phyloP scores from a whole-genome alignment of 1,139 yeast species.

The Suhomyces kunorum region DNA sequence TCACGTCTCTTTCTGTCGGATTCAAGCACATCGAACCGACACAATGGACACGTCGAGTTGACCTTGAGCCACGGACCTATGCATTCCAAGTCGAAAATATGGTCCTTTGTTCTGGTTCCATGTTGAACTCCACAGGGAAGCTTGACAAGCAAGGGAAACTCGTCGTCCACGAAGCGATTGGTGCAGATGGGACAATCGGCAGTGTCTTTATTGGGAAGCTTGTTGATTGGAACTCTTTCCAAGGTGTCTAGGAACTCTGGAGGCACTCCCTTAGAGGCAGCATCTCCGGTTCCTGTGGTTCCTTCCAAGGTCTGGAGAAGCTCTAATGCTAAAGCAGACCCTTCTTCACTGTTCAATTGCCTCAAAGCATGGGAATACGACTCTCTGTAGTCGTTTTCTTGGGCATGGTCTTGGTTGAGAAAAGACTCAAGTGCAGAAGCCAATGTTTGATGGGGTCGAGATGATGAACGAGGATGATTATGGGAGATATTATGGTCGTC shows the following conservation, averaged over 20 bases:
- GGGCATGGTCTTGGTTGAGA: slow-evolving; percentile 21
- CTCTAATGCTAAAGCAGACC: slow-evolving; percentile 32
- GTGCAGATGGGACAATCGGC: slow-evolving; percentile 84
- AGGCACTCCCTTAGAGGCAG: slow-evolving; percentile 53
- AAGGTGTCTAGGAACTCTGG: slow-evolving; percentile 72
- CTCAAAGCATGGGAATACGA: slow-evolving; percentile 36
- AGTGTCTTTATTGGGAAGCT: slow-evolving; percentile 53
- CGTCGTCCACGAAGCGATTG: slow-evolving; percentile 65
- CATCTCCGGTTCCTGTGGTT: slow-evolving; percentile 10
- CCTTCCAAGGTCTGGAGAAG: slow-evolving; percentile 29
- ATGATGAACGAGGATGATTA: slow-evolving; percentile 16
- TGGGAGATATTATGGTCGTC: slow-evolving; percentile 36
- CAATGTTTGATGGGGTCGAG: slow-evolving; percentile 33
- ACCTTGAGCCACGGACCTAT: slow-evolving; percentile 84
- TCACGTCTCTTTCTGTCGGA: slow-evolving; percentile 44
- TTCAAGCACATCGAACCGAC: slow-evolving; percentile 68
- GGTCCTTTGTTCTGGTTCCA: slow-evolving; percentile 39
- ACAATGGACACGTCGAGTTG: slow-evolving; percentile 84
- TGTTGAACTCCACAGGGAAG: slow-evolving; percentile 65
- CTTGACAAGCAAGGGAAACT: slow-evolving; percentile 76
- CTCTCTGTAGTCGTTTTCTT: slow-evolving; percentile 15
- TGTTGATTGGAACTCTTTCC: slow-evolving; percentile 62
- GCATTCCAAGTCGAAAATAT: slow-evolving; percentile 85
- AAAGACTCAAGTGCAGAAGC: slow-evolving; percentile 39
- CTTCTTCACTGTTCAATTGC: slow-evolving; percentile 33